phyloP scores from a whole-genome alignment of 805 yeast genomes.

The Barnettozyma sucrosica region DNA sequence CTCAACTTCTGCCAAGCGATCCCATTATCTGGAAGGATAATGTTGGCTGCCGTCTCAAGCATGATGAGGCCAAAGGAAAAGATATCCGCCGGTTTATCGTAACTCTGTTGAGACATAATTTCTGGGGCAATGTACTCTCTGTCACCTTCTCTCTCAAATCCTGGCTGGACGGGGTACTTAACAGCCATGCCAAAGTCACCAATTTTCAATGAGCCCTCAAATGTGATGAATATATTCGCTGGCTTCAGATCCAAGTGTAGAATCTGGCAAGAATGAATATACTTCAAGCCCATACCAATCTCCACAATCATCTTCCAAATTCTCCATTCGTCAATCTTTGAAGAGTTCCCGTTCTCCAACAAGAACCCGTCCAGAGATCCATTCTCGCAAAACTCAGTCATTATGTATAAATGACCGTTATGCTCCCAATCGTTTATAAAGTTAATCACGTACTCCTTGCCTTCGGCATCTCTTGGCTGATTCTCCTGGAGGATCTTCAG shows the following conservation, averaged over 20 bases:
- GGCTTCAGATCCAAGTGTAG: constrained; percentile 92
- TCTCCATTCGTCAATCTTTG: constrained; percentile 90
- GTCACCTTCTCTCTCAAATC: constrained; percentile 92
- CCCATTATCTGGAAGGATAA: constrained; percentile 92
- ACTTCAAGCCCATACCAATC: constrained; percentile 69
- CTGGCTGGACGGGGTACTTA: constrained; percentile 58
- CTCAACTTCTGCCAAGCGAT: constrained; percentile 93
- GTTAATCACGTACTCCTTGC: constrained; percentile 71
- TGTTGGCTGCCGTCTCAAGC: constrained; percentile 94
- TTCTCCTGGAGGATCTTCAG: constrained; percentile 37
- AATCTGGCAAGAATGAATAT: constrained; percentile 70
- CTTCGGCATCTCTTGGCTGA: constrained; percentile 44
- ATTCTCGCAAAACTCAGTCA: constrained; percentile 94
- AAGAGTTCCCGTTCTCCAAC: constrained; percentile 66
- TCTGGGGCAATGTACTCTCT: constrained; percentile 98
- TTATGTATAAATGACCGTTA: constrained; percentile 70
- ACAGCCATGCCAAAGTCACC: constrained; percentile 98
- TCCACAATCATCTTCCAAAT: constrained; percentile 95
- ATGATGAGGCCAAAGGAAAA: constrained; percentile 91
- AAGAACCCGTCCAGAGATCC: constrained; percentile 83
- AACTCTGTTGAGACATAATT: constrained; percentile 71
- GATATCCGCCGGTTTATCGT: constrained; percentile 89
- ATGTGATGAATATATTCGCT: constrained; percentile 88
- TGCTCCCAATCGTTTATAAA: constrained; percentile 84
- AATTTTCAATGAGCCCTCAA: constrained; percentile 89